These are phyloP conservation scores for Aureobasidium sp. DNA, from an alignment of 2,329 filamentous ascomycete genomes.

Conservation along the genomic window DNA sequence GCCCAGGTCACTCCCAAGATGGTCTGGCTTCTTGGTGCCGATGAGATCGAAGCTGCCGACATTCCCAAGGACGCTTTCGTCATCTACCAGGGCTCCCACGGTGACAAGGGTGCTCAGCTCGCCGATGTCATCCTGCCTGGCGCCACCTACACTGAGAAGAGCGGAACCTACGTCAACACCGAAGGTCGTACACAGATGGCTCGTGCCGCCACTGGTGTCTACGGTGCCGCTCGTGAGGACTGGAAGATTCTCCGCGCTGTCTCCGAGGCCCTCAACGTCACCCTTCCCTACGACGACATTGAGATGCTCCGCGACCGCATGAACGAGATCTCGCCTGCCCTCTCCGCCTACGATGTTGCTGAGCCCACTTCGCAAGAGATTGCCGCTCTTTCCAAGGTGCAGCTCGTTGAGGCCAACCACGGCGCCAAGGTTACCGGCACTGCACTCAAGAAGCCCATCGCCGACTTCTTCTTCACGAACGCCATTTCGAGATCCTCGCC, in stretches of 20 bases:
- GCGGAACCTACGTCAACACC: conserved; percentile 93
- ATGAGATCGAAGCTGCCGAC: conserved; percentile 77
- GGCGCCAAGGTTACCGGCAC: conserved; percentile 64
- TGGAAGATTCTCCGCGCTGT: conserved; percentile 97
- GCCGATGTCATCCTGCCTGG: conserved; percentile 91
- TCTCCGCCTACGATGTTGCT: conserved; percentile 83
- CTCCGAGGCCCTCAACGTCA: conserved; percentile 81
- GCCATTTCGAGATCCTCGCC: conserved; percentile 94
- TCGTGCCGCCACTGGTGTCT: conserved; percentile 78
- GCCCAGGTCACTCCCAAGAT: conserved; percentile 87
- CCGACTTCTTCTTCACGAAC: conserved; percentile 98
- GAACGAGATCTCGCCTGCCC: conserved; percentile 85
- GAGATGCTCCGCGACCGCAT: conserved; percentile 85
- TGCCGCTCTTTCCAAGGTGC: conserved; percentile 75
- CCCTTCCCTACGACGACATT: conserved; percentile 89
- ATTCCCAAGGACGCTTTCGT: conserved; percentile 95
- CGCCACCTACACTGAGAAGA: conserved; percentile 95
- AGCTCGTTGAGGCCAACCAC: conserved; percentile 95
- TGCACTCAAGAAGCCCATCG: conserved; percentile 75
- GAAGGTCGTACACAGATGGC: conserved; percentile 94
- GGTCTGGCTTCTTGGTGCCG: conserved; percentile 91
- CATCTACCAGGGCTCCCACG: conserved; percentile 96
- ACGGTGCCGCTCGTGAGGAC: conserved; percentile 85
- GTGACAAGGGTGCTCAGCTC: conserved; percentile 84
- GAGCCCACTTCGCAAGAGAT: conserved; percentile 64